Evolutionary conservation across 192 early-diverging fungal genomes (phyloP).

Genomic region (Backusella liffmaniae): DNA sequence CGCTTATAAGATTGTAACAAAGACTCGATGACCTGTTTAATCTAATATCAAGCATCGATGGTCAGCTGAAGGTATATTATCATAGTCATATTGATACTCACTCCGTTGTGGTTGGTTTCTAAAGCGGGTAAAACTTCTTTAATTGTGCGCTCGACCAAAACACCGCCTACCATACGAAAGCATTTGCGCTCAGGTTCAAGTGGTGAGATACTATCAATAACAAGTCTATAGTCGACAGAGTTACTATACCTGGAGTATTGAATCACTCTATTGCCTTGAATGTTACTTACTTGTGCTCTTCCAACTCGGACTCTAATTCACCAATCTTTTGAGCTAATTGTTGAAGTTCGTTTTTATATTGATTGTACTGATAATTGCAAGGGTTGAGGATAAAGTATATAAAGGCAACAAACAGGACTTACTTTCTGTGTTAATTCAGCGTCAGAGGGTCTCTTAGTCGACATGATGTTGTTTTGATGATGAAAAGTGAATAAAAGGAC

Average conservation of each 20-base stretch:
- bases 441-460: constrained; percentile 12
- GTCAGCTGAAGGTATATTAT: neutral
- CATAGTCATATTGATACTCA: constrained; percentile 32
- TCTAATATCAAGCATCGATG: constrained; percentile 42
- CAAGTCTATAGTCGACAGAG: constrained; percentile 49
- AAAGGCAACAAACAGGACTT: neutral
- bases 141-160: constrained; percentile 91
- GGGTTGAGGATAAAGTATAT: neutral
- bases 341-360: constrained; percentile 81
- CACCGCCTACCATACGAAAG: constrained; percentile 91
- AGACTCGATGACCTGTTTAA: constrained; percentile 73
- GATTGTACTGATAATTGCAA: constrained; percentile 43
- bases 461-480: neutral
- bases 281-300: constrained; percentile 81
- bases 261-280: neutral
- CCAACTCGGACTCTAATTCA: constrained; percentile 89
- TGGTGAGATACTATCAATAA: constrained; percentile 91
- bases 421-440: constrained; percentile 25
- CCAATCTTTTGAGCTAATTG: constrained; percentile 87
- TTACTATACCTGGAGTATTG: neutral
- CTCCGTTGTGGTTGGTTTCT: constrained; percentile 81
- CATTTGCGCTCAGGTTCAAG: constrained; percentile 84
- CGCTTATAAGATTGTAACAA: constrained; percentile 78
- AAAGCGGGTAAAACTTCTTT: constrained; percentile 89
- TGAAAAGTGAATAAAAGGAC: neutral